Evolutionary conservation across 768 basidiomycete genomes (phyloP), one percentile per base, ranked within the genome.

Genomic region (Psilocybe tampanensis): DNA sequence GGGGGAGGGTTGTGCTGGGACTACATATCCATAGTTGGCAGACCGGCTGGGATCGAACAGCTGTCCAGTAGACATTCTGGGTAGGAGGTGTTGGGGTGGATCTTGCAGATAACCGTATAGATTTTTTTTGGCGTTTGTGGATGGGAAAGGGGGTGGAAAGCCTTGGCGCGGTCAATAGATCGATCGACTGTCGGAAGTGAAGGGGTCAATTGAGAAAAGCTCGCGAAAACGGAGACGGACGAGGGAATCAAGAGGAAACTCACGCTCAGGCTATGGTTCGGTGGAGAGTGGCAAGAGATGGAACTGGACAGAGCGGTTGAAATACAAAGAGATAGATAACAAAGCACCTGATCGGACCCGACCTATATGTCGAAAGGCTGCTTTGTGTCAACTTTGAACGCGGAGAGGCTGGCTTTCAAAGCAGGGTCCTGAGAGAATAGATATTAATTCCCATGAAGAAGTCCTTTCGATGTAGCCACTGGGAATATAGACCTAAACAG

Each of bases 1-100:
- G 3, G 67, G 71, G 0, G 74, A 74, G 3, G 71, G 74, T 24
- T 60, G 42, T 0, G 64, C 36, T 9, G 76, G 74, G 11, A 63
- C 61, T 4, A 50, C 52, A 60, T 68, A 76, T 15, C 60, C 55
- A 44, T 62, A 64, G 54, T 61, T 67, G 9, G 68, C 56, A 13
- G 68, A 66, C 50, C 64, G 56, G 50, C 64, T 64, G 15, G 72
- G 66, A 43, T 68, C 66, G 56, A 69, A 70, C 19, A 15, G 33
- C 7, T 29, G 42, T 42, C 18, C 19, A 19, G 55, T 48, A 19
- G 59, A 57, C 58, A 62, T 57, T 19, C 24, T 19, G 11, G 29
- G 34, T 44, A 32, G 49, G 44, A 21, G 53, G 47, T 39, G 32
- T 13, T 17, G 19, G 43, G 52, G 18, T 32, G 34, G 41, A 19